Conservation (phyloP, 208 protist species). For the Trypanosoma caninum region DNA sequence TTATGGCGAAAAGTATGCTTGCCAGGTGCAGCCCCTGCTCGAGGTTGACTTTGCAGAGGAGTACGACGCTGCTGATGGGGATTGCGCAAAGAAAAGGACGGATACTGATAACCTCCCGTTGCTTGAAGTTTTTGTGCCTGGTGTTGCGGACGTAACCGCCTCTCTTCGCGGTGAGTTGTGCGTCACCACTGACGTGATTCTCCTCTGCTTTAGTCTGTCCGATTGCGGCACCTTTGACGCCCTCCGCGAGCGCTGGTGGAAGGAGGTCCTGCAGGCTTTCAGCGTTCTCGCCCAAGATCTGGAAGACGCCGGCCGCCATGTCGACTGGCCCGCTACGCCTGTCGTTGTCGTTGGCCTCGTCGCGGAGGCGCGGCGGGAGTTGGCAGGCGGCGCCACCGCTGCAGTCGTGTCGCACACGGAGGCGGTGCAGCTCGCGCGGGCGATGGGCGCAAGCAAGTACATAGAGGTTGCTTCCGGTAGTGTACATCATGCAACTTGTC, state of each 20-base stretch:
- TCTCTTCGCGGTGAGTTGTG: slow-evolving; percentile 36
- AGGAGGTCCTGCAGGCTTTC: slow-evolving; percentile 20
- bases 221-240: slow-evolving; percentile 18
- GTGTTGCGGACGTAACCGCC: slow-evolving; percentile 10
- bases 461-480: slow-evolving; percentile 36
- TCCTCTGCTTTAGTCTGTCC: slow-evolving; percentile 32
- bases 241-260: slow-evolving; percentile 19
- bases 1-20: not conserved
- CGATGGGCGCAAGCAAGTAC: slow-evolving; percentile 34
- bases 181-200: slow-evolving; percentile 32
- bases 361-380: slow-evolving; percentile 19
- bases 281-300: slow-evolving; percentile 6
- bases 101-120: not conserved
- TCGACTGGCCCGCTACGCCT: slow-evolving; percentile 17
- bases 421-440: slow-evolving; percentile 30
- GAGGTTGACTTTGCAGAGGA: slow-evolving; percentile 4
- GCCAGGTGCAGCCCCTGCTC: not conserved
- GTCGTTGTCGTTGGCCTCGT: slow-evolving; percentile 31
- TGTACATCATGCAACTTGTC: slow-evolving; percentile 9
- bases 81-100: not conserved
- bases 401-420: slow-evolving; percentile 17
- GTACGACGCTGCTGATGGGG: not conserved
- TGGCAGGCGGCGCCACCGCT: slow-evolving; percentile 1
- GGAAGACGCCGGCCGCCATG: not conserved
- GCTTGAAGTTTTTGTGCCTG: slow-evolving; percentile 24